Evolutionary conservation across 768 basidiomycete genomes (phyloP), one percentile per base, ranked within the genome.

Genomic region (Leucosporidium creatinivorum): DNA sequence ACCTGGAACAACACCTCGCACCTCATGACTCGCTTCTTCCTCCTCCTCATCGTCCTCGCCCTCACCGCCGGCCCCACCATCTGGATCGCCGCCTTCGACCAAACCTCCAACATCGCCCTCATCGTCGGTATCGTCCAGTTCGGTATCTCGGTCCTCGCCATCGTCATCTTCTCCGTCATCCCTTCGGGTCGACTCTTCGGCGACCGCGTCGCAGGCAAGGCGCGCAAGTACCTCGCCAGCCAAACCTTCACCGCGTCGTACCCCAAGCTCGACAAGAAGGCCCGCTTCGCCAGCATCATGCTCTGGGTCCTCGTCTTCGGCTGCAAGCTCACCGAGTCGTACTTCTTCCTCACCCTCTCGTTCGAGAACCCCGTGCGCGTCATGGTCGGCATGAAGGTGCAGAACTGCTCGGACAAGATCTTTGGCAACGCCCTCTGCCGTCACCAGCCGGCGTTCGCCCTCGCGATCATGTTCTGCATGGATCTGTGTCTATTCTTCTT

Each of bases 1-100:
- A 98, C 92, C 25, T 98, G 94, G 96, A 94, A 93, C 79, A 98
- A 97, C 80, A 91, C 93, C 33, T 93, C 92, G 8, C 94, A 98
- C 77, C 86, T 98, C 62, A 88, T 91, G 12, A 89, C 93, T 61
- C 88, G 94, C 15, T 81, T 97, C 18, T 75, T 94, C 65, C 96
- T 97, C 82, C 83, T 99, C 57, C 77, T 90, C 62, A 84, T 98
- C 78, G 92, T 92, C 25, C 87, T 99, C 62, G 94, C 82, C 47
- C 82, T 96, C 60, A 98, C 94, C 15, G 86, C 85, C 68, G 96
- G 89, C 33, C 96, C 96, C 21, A 94, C 93, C 2, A 84, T 99
- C 77, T 99, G 97, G 80, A 85, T 99, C 75, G 91, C 89, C 56
- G 87, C 92, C 64, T 91, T 85, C 33, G 89, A 91, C 78, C 86